Conservation (phyloP, 306 rosid genomes). For the Elaeagnus macrophylla region DNA sequence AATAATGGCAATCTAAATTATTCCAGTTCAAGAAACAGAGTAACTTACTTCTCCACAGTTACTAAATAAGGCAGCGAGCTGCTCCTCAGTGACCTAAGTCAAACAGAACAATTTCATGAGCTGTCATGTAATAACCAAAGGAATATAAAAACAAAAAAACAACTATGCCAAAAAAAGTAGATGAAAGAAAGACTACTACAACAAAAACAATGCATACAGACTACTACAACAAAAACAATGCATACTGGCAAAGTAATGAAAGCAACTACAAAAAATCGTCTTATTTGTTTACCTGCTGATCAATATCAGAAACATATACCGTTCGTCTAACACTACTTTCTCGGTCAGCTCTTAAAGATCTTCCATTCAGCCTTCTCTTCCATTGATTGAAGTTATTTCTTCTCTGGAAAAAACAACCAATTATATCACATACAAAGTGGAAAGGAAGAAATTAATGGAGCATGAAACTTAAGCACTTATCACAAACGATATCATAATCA, state of each 20-base stretch:
- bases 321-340: constrained; percentile 77
- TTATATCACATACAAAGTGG: neutral
- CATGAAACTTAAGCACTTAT: neutral
- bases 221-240: constrained; percentile 7
- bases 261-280: constrained; percentile 7
- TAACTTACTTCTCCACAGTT: constrained; percentile 69
- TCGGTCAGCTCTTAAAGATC: constrained; percentile 62
- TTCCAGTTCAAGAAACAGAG: constrained; percentile 3
- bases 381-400: constrained; percentile 52
- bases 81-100: constrained; percentile 79
- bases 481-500: constrained; percentile 9
- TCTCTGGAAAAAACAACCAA: constrained; percentile 40
- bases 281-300: constrained; percentile 59
- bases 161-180: constrained; percentile 7
- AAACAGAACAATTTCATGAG: constrained; percentile 12
- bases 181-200: neutral
- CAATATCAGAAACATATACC: constrained; percentile 80
- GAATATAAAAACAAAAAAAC: constrained; percentile 8
- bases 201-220: constrained; percentile 3
- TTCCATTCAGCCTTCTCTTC: constrained; percentile 62
- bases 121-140: no score
- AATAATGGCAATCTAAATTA: neutral
- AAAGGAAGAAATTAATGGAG: neutral
- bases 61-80: constrained; percentile 75
- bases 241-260: constrained; percentile 5